Evolutionary conservation across 2,329 filamentous ascomycete genomes (phyloP), one percentile per base, ranked within the genome.

Genomic region (Alternaria viburni): DNA sequence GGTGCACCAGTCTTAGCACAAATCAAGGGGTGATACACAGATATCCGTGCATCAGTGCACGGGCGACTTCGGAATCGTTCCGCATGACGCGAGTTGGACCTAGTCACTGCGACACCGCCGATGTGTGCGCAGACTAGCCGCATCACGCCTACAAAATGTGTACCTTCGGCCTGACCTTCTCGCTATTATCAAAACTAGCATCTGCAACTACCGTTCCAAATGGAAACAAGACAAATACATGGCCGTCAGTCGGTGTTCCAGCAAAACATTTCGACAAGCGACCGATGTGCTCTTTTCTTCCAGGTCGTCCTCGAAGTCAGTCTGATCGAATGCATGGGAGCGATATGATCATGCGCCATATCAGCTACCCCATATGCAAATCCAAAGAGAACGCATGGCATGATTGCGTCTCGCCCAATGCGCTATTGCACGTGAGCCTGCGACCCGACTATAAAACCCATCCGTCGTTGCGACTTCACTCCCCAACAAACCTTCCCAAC

Each of bases 251-350:
- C 15, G 11, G 15, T 41, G 36, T 17, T 41, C n/a, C 36, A 17
- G 0, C 3, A 0, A 17, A 17, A 17, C 3, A 2, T 3, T 6
- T 1, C n/a, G 15, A 0, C 8, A 41, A 41, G 36, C 0, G 9
- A 41, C 5, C 9, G 36, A 41, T 41, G 15, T 11, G 15, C 1
- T 17, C 5, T 41, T 10, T 2, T 1, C 36, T 17, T 41, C 36
- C 15, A 10, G n/a, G 5, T 1, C 15, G 1, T 5, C 5, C 3
- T 41, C 36, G 1, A 41, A 41, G n/a, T 3, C 36, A 41, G 36
- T 11, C 36, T 41, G 8, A 17, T 17, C 36, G 5, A 11, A 1
- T 17, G 36, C 9, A 41, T 41, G 36, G 3, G 4, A 17, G 36
- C 36, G n/a, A 41, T 41, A 17, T 3, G 0, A 17, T 6, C 36